Evolutionary conservation across 2,329 filamentous ascomycete species (phyloP).

Genomic region (Sordariomycetes sp.): DNA sequence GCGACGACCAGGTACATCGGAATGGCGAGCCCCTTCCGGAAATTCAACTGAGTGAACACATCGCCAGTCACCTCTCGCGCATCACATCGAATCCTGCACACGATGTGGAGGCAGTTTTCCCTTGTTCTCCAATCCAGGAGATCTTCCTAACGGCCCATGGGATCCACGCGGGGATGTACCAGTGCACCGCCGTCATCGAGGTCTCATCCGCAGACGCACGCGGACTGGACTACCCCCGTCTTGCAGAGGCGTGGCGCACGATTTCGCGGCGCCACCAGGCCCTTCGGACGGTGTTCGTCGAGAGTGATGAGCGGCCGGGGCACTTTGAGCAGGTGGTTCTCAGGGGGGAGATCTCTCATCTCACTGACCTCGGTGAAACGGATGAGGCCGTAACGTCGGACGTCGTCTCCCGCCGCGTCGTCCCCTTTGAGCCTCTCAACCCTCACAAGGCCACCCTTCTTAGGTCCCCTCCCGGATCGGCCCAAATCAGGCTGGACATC

Average conservation of each 20-base stretch:
- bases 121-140: not conserved
- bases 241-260: not conserved
- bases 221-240: constrained; percentile 4
- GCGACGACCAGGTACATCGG: not conserved
- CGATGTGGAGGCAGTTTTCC: not conserved
- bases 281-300: constrained; percentile 11
- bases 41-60: not conserved
- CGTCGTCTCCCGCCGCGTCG: not conserved
- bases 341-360: not conserved
- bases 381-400: not conserved
- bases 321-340: constrained; percentile 11
- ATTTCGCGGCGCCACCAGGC: constrained; percentile 10
- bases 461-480: not conserved
- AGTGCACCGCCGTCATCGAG: not conserved
- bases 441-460: not conserved
- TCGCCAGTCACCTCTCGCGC: not conserved
- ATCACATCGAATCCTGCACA: not conserved
- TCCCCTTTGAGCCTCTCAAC: not conserved
- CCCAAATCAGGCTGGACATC: constrained; percentile 16
- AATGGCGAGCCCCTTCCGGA: not conserved
- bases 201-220: constrained; percentile 1
- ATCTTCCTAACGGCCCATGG: not conserved
- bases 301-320: constrained; percentile 4
- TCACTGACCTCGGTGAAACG: not conserved
- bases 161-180: not conserved